Evolutionary conservation across 2,329 filamentous ascomycete species (phyloP), one percentile per base, ranked within the genome.

Genomic region (Sclerotinia borealis): DNA sequence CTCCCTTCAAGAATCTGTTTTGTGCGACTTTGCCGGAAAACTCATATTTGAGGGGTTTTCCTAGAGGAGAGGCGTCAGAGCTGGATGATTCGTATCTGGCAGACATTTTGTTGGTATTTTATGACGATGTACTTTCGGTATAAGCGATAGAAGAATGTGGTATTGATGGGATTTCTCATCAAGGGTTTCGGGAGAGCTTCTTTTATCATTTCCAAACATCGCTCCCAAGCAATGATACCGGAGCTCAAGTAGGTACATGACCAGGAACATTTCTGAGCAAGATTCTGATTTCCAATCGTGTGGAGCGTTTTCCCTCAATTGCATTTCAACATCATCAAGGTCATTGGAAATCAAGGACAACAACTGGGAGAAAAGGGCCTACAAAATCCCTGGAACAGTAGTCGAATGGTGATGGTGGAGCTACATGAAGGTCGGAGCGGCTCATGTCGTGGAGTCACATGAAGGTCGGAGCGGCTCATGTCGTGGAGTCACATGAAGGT

Each of bases 1-100:
- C 83, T 7, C 78, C 85, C 74, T 90, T 90, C 67, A 89, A 73
- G 70, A 89, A 85, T n/a, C 85, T 79, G 72, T 89, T 90, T 48
- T 80, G 81, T 1, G 85, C 85, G 1, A 79, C 82, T 63, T 77
- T 79, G 59, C 80, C 79, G 48, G 81, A 81, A 73, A 83, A 83
- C 31, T 75, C 73, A 66, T 82, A 83, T 22, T 75, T 72, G 52
- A 85, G 75, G 11, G 81, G 80, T 68, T 77, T 68, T 15, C 74
- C 79, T 22, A 85, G 72, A 1, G 78, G 75, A 3, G 70, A 68
- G 49, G 67, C 65, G 65, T 73, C 69, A 25, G 49, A 63, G 56
- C 39, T 67, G 8, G 69, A 67, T 36, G 71, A 72, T 61, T 65
- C 43, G 47, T 71, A 71, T 64, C 70, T 64, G 55, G 66, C 47